Conservation (phyloP, 495 filamentous ascomycete genomes). For the Penicillium cosmopolitanum region DNA sequence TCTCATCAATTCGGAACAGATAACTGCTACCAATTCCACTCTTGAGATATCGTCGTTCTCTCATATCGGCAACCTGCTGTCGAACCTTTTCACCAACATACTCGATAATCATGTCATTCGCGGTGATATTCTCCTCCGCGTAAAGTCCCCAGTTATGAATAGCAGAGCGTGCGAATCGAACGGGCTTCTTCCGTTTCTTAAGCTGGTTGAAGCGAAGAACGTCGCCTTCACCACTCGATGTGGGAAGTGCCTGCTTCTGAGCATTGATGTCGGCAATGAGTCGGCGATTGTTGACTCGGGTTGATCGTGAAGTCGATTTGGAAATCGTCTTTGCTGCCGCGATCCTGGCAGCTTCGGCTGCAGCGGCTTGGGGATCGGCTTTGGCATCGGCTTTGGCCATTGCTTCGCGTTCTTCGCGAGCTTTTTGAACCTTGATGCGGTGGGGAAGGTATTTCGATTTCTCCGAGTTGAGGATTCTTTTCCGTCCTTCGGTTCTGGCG, state of each 20-base stretch:
- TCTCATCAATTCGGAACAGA: conserved; percentile 97
- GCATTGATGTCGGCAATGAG: conserved; percentile 93
- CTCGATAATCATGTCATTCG: conserved; percentile 99
- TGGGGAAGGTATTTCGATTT: conserved; percentile 98
- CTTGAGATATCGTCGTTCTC: conserved; percentile 88
- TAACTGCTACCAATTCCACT: conserved; percentile 98
- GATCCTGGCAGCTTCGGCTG: conserved; percentile 69
- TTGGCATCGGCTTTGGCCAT: conserved; percentile 75
- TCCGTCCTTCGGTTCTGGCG: conserved; percentile 89
- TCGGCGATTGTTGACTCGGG: conserved; percentile 91
- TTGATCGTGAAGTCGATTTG: conserved; percentile 80
- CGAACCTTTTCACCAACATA: conserved; percentile 98
- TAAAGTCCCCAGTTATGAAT: conserved; percentile 99
- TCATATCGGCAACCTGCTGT: conserved; percentile 93
- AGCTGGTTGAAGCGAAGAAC: conserved; percentile 97
- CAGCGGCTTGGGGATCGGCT: conserved; percentile 66
- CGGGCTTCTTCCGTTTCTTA: conserved; percentile 98
- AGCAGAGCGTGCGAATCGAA: conserved; percentile 95
- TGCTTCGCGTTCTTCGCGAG: conserved; percentile 84
- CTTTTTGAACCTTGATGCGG: conserved; percentile 91
- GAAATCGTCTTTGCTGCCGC: conserved; percentile 78
- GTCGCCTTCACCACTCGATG: conserved; percentile 72
- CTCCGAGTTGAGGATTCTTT: conserved; percentile 92
- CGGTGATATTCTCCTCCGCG: conserved; percentile 93
- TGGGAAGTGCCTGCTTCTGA: conserved; percentile 81